A percentile compares a stretch with the other conserved stretches of the same genome.
Evolutionary conservation across 139 green algal species (phyloP).

Genomic region (Picochlorum sp.): DNA sequence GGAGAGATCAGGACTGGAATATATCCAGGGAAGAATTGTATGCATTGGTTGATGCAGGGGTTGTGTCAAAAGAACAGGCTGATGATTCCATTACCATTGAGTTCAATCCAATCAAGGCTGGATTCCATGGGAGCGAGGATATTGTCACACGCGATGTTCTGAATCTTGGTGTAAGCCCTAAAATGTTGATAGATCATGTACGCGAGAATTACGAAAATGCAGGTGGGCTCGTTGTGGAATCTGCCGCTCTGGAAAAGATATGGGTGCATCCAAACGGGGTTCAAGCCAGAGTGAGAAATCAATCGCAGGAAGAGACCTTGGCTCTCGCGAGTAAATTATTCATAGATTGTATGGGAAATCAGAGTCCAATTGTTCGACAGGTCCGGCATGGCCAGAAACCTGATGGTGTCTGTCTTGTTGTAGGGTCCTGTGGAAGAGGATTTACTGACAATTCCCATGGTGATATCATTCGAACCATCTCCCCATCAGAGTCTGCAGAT

Average conservation of each 20-base stretch:
- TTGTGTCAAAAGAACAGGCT: constrained; percentile 63
- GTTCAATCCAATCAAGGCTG: constrained; percentile 78
- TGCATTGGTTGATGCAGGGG: constrained; percentile 60
- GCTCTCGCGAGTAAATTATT: constrained; percentile 54
- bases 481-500: constrained; percentile 5
- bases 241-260: constrained; percentile 30
- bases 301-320: neutral
- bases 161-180: constrained; percentile 82
- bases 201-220: constrained; percentile 47
- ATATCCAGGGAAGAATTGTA: constrained; percentile 65
- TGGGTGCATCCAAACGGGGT: constrained; percentile 52
- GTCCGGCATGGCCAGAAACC: constrained; percentile 69
- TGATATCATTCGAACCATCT: constrained; percentile 77
- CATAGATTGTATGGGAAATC: constrained; percentile 92
- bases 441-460: constrained; percentile 74
- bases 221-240: constrained; percentile 70
- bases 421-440: constrained; percentile 71
- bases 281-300: constrained; percentile 31
- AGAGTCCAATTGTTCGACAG: constrained; percentile 82
- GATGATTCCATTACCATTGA: constrained; percentile 62
- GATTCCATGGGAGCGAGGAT: constrained; percentile 41
- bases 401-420: constrained; percentile 92
- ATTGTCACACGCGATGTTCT: constrained; percentile 83
- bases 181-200: constrained; percentile 35
- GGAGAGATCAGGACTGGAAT: constrained; percentile 81